These are phyloP conservation scores for Tubosaeta sp. DNA, from an alignment of 768 basidiomycete genomes.

Conservation along the genomic window DNA sequence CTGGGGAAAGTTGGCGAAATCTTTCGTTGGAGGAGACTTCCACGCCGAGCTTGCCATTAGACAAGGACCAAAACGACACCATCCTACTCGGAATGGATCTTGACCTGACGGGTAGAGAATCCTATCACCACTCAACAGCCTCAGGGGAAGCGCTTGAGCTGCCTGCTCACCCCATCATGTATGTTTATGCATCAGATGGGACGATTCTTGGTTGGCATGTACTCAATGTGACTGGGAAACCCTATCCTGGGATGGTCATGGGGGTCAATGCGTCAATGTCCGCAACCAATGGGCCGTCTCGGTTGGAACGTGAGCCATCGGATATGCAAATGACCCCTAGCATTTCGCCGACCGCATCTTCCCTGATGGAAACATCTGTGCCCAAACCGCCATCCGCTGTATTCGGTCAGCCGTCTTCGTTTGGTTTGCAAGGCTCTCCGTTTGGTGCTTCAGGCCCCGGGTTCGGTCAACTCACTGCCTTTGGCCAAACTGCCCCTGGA, in stretches of 20 bases:
- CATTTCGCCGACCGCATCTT: conserved; percentile 17
- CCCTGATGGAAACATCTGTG: conserved; percentile 16
- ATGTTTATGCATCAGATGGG: conserved; percentile 75
- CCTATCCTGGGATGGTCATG: conserved; percentile 55
- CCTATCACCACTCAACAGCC: conserved; percentile 34
- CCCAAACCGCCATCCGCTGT: conserved; percentile 30
- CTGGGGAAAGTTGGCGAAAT: conserved; percentile 37
- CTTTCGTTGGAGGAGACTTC: conserved; percentile 49
- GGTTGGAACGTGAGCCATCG: conserved; percentile 25
- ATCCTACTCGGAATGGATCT: conserved; percentile 58
- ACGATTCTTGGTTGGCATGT: conserved; percentile 71
- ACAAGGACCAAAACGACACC: conserved; percentile 53
- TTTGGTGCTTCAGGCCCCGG: conserved; percentile 11
- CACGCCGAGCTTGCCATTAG: conserved; percentile 51
- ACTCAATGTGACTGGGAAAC: conserved; percentile 47
- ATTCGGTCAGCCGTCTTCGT: conserved; percentile 33
- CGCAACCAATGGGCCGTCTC: conserved; percentile 3
- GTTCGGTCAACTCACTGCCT: conserved; percentile 32
- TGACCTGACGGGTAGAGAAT: conserved; percentile 55
- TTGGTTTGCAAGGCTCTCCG: conserved; percentile 19
- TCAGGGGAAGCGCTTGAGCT: conserved; percentile 40
- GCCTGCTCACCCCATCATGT: conserved; percentile 57
- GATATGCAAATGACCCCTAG: conserved; percentile 29
- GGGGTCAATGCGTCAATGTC: conserved; percentile 9
- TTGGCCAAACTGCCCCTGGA: conserved; percentile 9